phyloP scores from a whole-genome alignment of 352 stramenopile species.

The Phytopythium litorale region DNA sequence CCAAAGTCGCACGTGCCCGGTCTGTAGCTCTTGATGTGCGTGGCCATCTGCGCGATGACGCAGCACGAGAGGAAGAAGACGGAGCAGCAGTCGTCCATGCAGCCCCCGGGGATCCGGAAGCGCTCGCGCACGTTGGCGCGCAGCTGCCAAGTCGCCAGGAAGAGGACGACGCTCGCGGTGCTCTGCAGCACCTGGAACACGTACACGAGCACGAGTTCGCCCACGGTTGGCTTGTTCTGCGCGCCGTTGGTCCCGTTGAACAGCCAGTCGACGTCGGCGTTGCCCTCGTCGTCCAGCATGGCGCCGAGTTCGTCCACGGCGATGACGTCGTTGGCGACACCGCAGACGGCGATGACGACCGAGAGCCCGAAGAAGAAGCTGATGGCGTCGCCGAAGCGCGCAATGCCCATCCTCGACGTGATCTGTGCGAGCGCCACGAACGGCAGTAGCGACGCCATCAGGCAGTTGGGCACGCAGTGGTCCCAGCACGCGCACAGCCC shows the following conservation, averaged over 20 bases:
- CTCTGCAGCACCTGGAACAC: slow-evolving; percentile 10
- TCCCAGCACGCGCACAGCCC: slow-evolving; percentile 19
- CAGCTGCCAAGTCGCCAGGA: slow-evolving; percentile 19
- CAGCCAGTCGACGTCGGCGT: background rate
- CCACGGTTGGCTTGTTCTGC: background rate
- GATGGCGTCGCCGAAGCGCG: slow-evolving; percentile 11
- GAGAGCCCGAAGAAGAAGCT: slow-evolving; percentile 13
- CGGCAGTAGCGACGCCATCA: slow-evolving; percentile 17
- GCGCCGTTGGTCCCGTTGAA: background rate
- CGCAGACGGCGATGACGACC: slow-evolving; percentile 2
- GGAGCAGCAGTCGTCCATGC: slow-evolving; percentile 22
- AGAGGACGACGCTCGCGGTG: slow-evolving; percentile 7
- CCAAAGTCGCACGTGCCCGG: slow-evolving; percentile 25
- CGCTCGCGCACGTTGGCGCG: slow-evolving; percentile 22
- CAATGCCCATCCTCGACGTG: slow-evolving; percentile 19
- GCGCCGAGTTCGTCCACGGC: slow-evolving; percentile 9
- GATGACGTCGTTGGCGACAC: slow-evolving; percentile 6
- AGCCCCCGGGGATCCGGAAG: slow-evolving; percentile 33
- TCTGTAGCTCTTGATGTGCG: slow-evolving; percentile 6
- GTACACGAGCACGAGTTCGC: slow-evolving; percentile 17
- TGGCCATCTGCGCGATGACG: slow-evolving; percentile 41
- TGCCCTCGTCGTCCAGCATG: background rate
- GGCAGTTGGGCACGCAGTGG: slow-evolving; percentile 23
- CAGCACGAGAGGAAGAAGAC: slow-evolving; percentile 33
- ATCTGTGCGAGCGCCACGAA: slow-evolving; percentile 37